Base-by-base conservation (phyloP, 208 protist species). In the Wallacemonas collosoma region DNA sequence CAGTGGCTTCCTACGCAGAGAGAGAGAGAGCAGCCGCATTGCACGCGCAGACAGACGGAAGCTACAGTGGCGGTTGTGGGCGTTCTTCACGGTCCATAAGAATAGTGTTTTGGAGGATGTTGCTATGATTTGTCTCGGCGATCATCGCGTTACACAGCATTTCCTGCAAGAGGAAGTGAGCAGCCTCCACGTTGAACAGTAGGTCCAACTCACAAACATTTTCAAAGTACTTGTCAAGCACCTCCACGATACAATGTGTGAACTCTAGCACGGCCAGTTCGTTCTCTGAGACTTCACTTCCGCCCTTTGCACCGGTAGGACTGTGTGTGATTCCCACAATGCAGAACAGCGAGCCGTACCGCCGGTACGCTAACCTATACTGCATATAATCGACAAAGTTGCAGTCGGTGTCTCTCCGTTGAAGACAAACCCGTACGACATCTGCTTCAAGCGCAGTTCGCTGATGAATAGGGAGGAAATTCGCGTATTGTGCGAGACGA, bases 101-200 rank as follows among this genome's bases (percentile, higher is more conserved):
- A 26, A 83, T 71, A 17, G 96, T 44, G 40, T 79, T 74, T 26
- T 93, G 81, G 45, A 97, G 72, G 12, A 93, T 76, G 41, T 93
- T 85, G 11, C 70, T n/a, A 53, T 91, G 85, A 58, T 97, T 98
- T 15, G 93, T 98, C 60, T 98, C 95, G 4, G 90, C 77, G 6
- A 98, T 84, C 64, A 73, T 76, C 1, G 95, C 94, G 68, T 98
- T 97, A 3, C 83, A 77, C 11, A 99, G 50, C 51, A 99, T 81
- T 80, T 99, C 98, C 68, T 99, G 96, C 40, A 99, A 83, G 17
- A 99, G 93, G 80, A 97, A 99, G 81, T 99, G 99, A 2, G 93
- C 98, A 68, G 99, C 98, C 65, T 99, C 94, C 45, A 99, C 99
- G 74, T 99, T 99, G 79, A 98, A 99, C 76, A 99, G 98, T n/a